Evolutionary conservation across 148 eudicot genomes (phyloP), one percentile per base, ranked within the genome.

Genomic region (Amaranthus hypochondriacus): DNA sequence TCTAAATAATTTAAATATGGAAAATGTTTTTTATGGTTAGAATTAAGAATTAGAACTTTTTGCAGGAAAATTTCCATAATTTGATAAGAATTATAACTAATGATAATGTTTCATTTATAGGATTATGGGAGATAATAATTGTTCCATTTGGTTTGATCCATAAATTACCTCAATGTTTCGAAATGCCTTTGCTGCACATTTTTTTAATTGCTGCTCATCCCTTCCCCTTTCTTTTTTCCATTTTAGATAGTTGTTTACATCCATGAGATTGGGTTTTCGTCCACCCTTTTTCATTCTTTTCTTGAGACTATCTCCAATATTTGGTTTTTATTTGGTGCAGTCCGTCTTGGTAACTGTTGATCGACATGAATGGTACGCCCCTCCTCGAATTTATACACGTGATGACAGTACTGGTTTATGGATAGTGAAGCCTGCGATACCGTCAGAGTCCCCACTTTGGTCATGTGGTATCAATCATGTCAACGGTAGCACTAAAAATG

Each of bases 301-400:
- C 63, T 18, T 60, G 44, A 8, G 4, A 59, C 13, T 18, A 21
- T 2, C 44, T 8, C 12, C 3, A 39, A 61, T 70, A 53, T 67
- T 71, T 71, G 60, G 59, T 51, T 52, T 81, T 21, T 74, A 51
- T 55, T 74, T 50, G 70, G 21, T 68, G 87, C 86, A 92, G 97
- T 90, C 96, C 63, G 99, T 92, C 78, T 89, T 95, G 76, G 91
- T 95, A 78, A 92, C 99, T 62, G 80, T 95, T 71, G 99, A 95
- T 81, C 92, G 96, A 62, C 99, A 92, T 77, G 98, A 90, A 77
- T 95, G 99, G 99, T 92, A 90, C 84, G 92, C 96, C 28, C 88
- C 89, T 64, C 97, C 99, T 67, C 87, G 78, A 64, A 84, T 87
- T 66, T 95, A 92, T 77, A 85, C 84, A 53, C 96, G 93, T 72